Conservation (phyloP, 495 filamentous ascomycete species). For the Aspergillus wentii region DNA sequence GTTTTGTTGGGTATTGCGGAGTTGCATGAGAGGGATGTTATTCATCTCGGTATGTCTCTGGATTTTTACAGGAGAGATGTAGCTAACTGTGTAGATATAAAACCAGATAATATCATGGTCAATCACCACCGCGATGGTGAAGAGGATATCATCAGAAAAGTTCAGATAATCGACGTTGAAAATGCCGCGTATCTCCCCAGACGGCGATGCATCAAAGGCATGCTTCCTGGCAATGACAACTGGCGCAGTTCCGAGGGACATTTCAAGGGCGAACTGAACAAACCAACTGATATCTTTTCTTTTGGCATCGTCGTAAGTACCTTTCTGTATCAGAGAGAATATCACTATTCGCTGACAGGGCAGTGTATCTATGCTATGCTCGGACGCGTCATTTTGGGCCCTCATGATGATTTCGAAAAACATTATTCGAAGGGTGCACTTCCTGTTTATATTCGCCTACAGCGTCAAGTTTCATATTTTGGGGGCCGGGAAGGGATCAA, state of each 20-base stretch:
- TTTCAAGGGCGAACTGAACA: slow-evolving; percentile 24
- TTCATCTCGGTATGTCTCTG: slow-evolving; percentile 30
- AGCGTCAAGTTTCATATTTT: slow-evolving; percentile 41
- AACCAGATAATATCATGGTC: slow-evolving; percentile 25
- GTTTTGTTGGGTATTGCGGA: slow-evolving; percentile 36
- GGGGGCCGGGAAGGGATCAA: slow-evolving; percentile 29
- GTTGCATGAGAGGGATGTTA: slow-evolving; percentile 40
- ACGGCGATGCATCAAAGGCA: slow-evolving; percentile 23
- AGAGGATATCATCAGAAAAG: slow-evolving; percentile 27
- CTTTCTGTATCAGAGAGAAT: too few species aligned
- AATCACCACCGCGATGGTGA: slow-evolving; percentile 11
- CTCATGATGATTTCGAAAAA: slow-evolving; percentile 13
- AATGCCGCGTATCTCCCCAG: slow-evolving; percentile 37
- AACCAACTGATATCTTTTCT: slow-evolving; percentile 30
- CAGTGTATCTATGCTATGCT: slow-evolving; percentile 23
- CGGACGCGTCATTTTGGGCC: slow-evolving; percentile 17
- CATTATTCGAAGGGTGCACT: slow-evolving; percentile 15
- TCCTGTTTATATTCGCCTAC: slow-evolving; percentile 17
- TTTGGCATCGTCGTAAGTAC: slow-evolving; percentile 32
- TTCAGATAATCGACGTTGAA: slow-evolving; percentile 36
- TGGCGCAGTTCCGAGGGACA: slow-evolving; percentile 35
- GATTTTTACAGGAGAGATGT: neutral
- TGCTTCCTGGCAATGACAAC: slow-evolving; percentile 27
- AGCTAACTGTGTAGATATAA: slow-evolving; percentile 21
- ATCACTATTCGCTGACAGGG: slow-evolving; percentile 41